These are phyloP conservation scores for Strobilomyces confusus DNA, from an alignment of 768 basidiomycete species.

Conservation along the genomic window DNA sequence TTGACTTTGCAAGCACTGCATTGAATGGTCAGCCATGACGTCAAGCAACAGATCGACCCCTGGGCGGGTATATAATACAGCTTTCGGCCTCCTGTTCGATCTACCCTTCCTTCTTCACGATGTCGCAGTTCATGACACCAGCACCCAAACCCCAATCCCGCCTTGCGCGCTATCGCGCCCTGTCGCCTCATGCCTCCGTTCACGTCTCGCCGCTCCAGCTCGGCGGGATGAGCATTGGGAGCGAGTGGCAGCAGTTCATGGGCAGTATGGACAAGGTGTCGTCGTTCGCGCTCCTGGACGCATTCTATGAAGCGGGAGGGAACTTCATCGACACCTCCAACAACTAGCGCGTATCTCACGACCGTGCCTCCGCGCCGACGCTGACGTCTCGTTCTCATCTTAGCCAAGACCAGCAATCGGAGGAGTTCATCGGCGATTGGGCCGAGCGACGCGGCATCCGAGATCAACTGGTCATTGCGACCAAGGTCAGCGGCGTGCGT, in stretches of 20 bases:
- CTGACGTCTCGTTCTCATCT: not conserved
- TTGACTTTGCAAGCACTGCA: not conserved
- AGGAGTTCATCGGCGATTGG: too few species aligned
- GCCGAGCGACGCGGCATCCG: conserved; percentile 37
- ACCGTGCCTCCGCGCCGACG: too few species aligned
- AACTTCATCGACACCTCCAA: conserved; percentile 51
- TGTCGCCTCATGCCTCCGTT: conserved; percentile 40
- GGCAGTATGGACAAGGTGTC: conserved; percentile 40
- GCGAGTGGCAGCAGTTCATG: conserved; percentile 32
- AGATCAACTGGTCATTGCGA: conserved; percentile 47
- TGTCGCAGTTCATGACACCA: conserved; percentile 8
- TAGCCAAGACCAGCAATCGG: conserved; percentile 53
- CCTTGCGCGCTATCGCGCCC: conserved; percentile 34
- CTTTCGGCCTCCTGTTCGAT: not conserved
- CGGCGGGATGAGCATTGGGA: conserved; percentile 46
- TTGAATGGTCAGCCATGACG: not conserved
- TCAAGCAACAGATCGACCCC: not conserved
- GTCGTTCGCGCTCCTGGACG: conserved; percentile 45
- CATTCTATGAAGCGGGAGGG: conserved; percentile 42
- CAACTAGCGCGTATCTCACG: conserved; percentile 38
- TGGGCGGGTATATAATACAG: not conserved
- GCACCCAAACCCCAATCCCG: conserved; percentile 29
- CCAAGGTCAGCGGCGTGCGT: conserved; percentile 30
- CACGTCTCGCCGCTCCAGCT: too few species aligned
- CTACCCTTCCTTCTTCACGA: not conserved